Evolutionary conservation across 1,284 basidiomycete species (phyloP), one percentile per base, ranked within the genome.

Genomic region (Apiotrichum veenhuisii): DNA sequence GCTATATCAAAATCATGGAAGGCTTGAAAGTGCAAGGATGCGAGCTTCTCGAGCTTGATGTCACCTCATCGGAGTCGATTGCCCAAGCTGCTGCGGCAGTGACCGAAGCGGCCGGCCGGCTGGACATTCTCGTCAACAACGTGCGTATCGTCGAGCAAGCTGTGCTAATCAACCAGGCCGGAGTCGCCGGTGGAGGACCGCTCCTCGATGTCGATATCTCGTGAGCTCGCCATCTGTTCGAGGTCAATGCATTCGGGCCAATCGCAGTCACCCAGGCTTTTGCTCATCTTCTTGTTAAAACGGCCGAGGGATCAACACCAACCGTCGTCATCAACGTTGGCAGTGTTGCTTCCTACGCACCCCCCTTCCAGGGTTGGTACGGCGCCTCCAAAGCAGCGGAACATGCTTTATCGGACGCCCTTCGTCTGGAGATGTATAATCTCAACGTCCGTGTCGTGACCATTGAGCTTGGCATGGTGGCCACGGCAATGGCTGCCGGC

Each of bases 301-400:
- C 38, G 10, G 40, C 47, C 27, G 50, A 43, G 25, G 18, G 7
- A 11, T 23, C 20, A 14, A 40, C 30, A 11, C 33, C 14, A 17
- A 41, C 36, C 15, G 46, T 54, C 47, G 52, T 67, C 23, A 18
- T 68, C 46, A 68, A 68, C 37, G 51, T 67, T 38, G 64, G 63
- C 10, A 62, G 54, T 47, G 55, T 56, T 5, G 54, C 53, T 7
- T 18, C 37, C 7, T 36, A 46, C 15, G 53, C 54, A 14, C 23
- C 43, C 18, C 62, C 66, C 7, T 66, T 52, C 50, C 44, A 61
- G 20, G 59, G 34, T 12, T 52, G 49, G 18, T 68, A 64, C 49
- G 51, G 33, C 17, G 36, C 34, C 1, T 43, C 42, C 46, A 49
- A 48, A 26, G 61, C 61, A 5, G 61, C 61, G 1, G 7, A 64